Percentiles rank a stretch among this genome's conserved stretches.
Evolutionary conservation across 371 early-diverging fungal species (phyloP).

Genomic region (Syncephalis plumigaleata): DNA sequence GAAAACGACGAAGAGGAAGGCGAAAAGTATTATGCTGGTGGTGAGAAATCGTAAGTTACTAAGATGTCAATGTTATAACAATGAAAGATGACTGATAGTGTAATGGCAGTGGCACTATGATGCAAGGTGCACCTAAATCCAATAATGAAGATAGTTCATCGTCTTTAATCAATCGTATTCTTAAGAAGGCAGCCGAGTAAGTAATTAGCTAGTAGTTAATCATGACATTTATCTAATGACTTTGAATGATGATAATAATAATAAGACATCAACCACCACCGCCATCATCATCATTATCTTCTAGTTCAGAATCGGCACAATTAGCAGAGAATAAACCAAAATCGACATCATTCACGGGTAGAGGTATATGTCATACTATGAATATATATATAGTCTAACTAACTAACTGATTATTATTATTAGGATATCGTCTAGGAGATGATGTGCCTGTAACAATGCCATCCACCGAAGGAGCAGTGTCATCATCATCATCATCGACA

Average conservation of each 20-base stretch:
- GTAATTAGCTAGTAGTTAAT: too few species aligned
- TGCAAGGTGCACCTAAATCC: slow-evolving; percentile 33
- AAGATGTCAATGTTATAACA: not conserved
- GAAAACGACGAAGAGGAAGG: slow-evolving; percentile 38
- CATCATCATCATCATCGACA: too few species aligned
- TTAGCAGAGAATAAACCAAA: not conserved
- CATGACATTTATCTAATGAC: not conserved
- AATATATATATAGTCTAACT: not conserved
- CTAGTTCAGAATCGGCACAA: not conserved
- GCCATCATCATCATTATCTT: not conserved
- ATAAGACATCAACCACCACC: not conserved
- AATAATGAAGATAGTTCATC: slow-evolving; percentile 26
- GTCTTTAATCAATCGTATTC: slow-evolving; percentile 54
- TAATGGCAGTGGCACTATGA: slow-evolving; percentile 36
- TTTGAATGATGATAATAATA: not conserved
- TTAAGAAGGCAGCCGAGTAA: slow-evolving; percentile 65
- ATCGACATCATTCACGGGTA: too few species aligned
- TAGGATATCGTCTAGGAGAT: too few species aligned
- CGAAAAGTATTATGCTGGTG: slow-evolving; percentile 68
- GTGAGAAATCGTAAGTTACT: slow-evolving; percentile 58
- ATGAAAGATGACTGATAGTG: not conserved
- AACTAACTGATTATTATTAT: too few species aligned
- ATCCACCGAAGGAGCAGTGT: too few species aligned
- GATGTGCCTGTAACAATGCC: too few species aligned
- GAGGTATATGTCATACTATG: too few species aligned